phyloP scores from a whole-genome alignment of 2,329 filamentous ascomycete genomes.

The Aspergillus aculeatus region DNA sequence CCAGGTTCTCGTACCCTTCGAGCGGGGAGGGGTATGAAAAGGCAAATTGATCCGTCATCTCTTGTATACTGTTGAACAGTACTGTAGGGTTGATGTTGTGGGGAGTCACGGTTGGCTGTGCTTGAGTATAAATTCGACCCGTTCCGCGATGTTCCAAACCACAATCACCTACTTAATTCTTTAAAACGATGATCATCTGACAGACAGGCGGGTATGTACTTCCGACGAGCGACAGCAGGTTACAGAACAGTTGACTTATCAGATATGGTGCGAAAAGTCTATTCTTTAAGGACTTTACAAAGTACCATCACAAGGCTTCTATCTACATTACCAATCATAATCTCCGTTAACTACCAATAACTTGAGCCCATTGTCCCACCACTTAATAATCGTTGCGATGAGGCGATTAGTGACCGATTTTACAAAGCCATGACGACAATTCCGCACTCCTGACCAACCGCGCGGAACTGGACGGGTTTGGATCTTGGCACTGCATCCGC shows the following conservation, averaged over 20 bases:
- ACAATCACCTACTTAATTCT: too few relatives aligned
- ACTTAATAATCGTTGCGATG: background rate
- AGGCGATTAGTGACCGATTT: conserved; percentile 2
- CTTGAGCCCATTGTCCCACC: background rate
- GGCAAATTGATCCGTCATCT: conserved; percentile 51
- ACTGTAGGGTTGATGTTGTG: background rate
- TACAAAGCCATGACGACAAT: conserved; percentile 10
- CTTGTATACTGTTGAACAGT: background rate
- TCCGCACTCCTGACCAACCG: conserved; percentile 28
- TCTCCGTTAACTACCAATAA: background rate
- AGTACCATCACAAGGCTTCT: background rate
- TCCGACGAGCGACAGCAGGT: too few relatives aligned
- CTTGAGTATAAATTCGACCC: too few relatives aligned
- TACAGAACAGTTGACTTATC: background rate
- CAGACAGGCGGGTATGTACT: too few relatives aligned
- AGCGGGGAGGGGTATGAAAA: conserved; percentile 58
- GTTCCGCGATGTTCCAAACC: too few relatives aligned
- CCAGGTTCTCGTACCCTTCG: conserved; percentile 50
- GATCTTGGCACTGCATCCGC: background rate
- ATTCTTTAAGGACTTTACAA: background rate
- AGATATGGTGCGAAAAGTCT: background rate
- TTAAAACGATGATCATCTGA: too few relatives aligned
- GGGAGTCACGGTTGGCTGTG: background rate
- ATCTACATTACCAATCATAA: conserved; percentile 1
- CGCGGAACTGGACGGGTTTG: conserved; percentile 15